Base-by-base conservation (phyloP, 768 basidiomycete genomes). In the Podaxis mareebaensis region DNA sequence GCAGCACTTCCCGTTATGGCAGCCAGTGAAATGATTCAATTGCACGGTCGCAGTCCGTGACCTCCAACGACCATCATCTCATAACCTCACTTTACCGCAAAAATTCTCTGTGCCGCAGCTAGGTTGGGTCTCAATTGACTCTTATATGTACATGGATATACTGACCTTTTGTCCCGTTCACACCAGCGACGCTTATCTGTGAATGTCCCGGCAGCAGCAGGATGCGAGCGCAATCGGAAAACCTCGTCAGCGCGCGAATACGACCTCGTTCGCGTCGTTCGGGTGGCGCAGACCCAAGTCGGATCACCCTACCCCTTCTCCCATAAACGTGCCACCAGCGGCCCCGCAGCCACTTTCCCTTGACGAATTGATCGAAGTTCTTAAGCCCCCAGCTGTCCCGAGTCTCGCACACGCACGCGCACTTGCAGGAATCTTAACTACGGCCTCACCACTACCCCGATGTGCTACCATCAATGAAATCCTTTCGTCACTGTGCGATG, bases 351-450 rank as follows among this genome's bases (percentile, higher is more conserved):
- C 44, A 52, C 61, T 57, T 24, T 57, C 78, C 2, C 57, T 82
- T 11, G 76, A 79, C 5, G 77, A 71, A 24, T 74, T 84, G 30
- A 80, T 85, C 39, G 71, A 77, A 30, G 76, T 77, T 6, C 74
- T 84, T 36, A 74, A 75, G 3, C 89, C 90, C 1, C 81, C 84
- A 26, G 76, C 81, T 5, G 90, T 91, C 7, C 91, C 92, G 3
- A 90, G 88, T 65, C 75, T 91, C 4, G 66, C 73, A 12, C 82
- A 88, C 69, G 90, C 91, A 7, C 84, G 88, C 13, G 70, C 82
- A 36, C 78, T 92, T n/a, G 84, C 86, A 0, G 74, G 70, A 22
- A 66, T 77, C 8, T 78, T 92, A 53, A 70, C 81, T 6, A 79
- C 76, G 3, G 76, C 79, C 15, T 85, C 87, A 1, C 84, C 90